Evolutionary conservation across 2,329 filamentous ascomycete species (phyloP).

Genomic region (Neonectria magnoliae): DNA sequence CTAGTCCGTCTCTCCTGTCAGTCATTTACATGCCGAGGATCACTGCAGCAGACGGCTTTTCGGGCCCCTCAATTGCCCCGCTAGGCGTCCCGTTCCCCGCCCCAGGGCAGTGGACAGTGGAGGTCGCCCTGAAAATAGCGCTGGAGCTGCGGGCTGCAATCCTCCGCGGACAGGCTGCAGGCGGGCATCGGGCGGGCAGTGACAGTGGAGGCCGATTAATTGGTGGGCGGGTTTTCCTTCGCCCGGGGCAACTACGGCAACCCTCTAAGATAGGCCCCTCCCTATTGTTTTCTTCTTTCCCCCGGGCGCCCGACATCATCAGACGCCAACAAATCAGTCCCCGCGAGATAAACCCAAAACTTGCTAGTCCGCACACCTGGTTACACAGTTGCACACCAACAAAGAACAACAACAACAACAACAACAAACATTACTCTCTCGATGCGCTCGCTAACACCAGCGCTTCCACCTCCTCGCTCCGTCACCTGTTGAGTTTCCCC

Average conservation of each 20-base stretch:
- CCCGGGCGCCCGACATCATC: conserved; percentile 30
- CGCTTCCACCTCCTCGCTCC: conserved; percentile 27
- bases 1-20: too few relatives aligned
- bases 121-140: background rate
- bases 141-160: background rate
- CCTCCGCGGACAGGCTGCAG: conserved; percentile 20
- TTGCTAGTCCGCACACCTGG: conserved; percentile 12
- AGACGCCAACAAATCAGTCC: conserved; percentile 17
- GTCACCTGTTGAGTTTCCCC: conserved; percentile 14
- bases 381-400: conserved; percentile 24
- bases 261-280: conserved; percentile 28
- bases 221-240: background rate
- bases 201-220: background rate
- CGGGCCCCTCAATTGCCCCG: conserved; percentile 7
- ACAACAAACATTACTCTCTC: conserved; percentile 27
- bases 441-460: conserved; percentile 35
- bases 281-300: conserved; percentile 29
- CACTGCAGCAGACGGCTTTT: conserved; percentile 1
- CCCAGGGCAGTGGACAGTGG: background rate
- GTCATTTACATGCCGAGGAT: background rate
- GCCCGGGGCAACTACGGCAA: conserved; percentile 41
- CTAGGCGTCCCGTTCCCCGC: background rate
- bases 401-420: conserved; percentile 27
- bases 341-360: conserved; percentile 28
- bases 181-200: background rate